phyloP scores from a whole-genome alignment of 768 basidiomycete genomes.

The Boletales sp. region DNA sequence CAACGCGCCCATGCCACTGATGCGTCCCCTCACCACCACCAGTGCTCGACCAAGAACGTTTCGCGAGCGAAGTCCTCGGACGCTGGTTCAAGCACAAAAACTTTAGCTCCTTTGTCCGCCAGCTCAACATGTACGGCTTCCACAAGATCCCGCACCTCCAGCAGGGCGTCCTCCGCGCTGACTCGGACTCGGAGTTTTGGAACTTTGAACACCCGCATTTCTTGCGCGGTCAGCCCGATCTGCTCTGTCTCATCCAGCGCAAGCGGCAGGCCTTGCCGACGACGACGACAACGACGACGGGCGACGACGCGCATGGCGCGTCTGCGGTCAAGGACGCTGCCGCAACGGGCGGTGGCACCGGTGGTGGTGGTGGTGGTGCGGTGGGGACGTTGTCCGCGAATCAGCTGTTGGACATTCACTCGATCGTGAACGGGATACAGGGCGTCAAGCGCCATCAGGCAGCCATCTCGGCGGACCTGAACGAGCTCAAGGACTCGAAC shows the following conservation, averaged over 20 bases:
- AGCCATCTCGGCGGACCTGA: conserved; percentile 85
- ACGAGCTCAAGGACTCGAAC: conserved; percentile 84
- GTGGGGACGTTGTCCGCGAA: conserved; percentile 35
- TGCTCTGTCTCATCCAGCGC: conserved; percentile 83
- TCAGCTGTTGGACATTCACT: conserved; percentile 70
- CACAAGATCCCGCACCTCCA: conserved; percentile 96
- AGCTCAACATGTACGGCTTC: conserved; percentile 96
- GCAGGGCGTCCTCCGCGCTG: conserved; percentile 85
- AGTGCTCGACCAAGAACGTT: conserved; percentile 91
- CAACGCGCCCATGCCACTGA: neutral
- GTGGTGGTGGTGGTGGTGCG: neutral
- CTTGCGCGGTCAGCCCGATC: conserved; percentile 81
- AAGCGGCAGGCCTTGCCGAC: conserved; percentile 59
- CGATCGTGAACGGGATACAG: conserved; percentile 77
- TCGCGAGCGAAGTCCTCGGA: conserved; percentile 85
- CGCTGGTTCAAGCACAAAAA: conserved; percentile 98
- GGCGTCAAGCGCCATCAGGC: conserved; percentile 91
- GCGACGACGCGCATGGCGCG: conserved; percentile 28
- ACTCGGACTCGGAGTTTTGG: conserved; percentile 79
- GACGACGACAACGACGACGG: conserved; percentile 13
- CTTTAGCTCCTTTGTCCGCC: conserved; percentile 92
- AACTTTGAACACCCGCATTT: conserved; percentile 94
- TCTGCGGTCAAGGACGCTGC: conserved; percentile 13
- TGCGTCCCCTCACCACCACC: neutral
- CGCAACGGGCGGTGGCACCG: no score